These are phyloP conservation scores for Bipolaris bicolor DNA, from an alignment of 2,329 filamentous ascomycete genomes.

Conservation along the genomic window DNA sequence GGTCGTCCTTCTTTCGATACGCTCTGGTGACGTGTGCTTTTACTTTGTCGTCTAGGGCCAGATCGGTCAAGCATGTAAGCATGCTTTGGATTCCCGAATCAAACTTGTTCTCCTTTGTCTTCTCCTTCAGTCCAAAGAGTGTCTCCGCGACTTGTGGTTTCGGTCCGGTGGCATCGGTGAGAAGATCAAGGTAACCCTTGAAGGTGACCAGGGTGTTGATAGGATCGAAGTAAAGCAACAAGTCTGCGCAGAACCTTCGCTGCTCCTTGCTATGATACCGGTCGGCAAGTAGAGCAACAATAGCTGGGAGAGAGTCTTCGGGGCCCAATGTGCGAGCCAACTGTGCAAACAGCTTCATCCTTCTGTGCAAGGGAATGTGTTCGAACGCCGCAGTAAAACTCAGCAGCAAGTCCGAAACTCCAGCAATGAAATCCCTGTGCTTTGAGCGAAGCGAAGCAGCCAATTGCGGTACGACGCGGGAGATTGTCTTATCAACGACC, in stretches of 20 bases:
- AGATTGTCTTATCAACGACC: constrained; percentile 92
- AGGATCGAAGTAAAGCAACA: constrained; percentile 75
- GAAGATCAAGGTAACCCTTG: constrained; percentile 75
- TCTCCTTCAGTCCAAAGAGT: constrained; percentile 68
- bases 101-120: constrained; percentile 46
- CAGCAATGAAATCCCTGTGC: constrained; percentile 78
- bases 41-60: constrained; percentile 44
- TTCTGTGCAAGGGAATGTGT: constrained; percentile 87
- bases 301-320: constrained; percentile 84
- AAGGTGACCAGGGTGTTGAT: constrained; percentile 75
- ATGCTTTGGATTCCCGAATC: constrained; percentile 47
- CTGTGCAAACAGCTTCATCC: constrained; percentile 81
- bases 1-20: constrained; percentile 37
- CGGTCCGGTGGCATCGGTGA: constrained; percentile 75
- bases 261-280: constrained; percentile 82
- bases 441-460: constrained; percentile 81
- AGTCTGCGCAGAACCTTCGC: constrained; percentile 73
- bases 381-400: constrained; percentile 97
- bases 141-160: constrained; percentile 75
- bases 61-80: constrained; percentile 48
- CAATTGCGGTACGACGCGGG: constrained; percentile 89
- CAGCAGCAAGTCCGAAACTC: constrained; percentile 86
- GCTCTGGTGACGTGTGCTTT: constrained; percentile 39
- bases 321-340: constrained; percentile 84
- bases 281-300: constrained; percentile 89